phyloP scores from a whole-genome alignment of 1,139 yeast species.

The Eremothecium sinecaudum region DNA sequence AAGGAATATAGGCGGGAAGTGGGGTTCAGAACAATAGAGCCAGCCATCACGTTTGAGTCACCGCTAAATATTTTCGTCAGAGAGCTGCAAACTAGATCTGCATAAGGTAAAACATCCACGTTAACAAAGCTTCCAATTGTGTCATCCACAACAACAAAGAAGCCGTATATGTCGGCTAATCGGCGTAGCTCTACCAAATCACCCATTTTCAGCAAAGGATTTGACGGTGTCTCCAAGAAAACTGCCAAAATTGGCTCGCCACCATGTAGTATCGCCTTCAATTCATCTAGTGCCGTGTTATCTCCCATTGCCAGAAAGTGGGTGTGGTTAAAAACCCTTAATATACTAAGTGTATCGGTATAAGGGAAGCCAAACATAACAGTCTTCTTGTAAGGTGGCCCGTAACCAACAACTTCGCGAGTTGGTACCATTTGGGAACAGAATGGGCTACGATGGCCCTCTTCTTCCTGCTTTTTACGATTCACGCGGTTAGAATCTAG shows the following conservation, averaged over 20 bases:
- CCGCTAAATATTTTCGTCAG: constrained; percentile 90
- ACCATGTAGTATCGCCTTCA: constrained; percentile 49
- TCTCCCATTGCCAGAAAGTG: constrained; percentile 81
- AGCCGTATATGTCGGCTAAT: constrained; percentile 59
- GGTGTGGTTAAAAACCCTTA: constrained; percentile 82
- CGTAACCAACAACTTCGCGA: constrained; percentile 19
- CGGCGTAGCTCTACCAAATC: constrained; percentile 53
- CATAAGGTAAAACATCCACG: constrained; percentile 68
- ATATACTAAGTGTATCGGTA: constrained; percentile 79
- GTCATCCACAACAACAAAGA: constrained; percentile 81
- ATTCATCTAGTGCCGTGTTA: constrained; percentile 53
- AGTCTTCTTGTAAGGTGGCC: constrained; percentile 44
- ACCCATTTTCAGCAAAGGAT: constrained; percentile 81
- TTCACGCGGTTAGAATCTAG: constrained; percentile 26
- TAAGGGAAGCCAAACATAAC: constrained; percentile 94
- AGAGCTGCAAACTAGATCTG: constrained; percentile 80
- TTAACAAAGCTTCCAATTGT: constrained; percentile 88
- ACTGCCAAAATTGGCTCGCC: constrained; percentile 61
- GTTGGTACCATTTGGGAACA: constrained; percentile 10
- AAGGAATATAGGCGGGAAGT: constrained; percentile 42
- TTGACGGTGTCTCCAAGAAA: constrained; percentile 90
- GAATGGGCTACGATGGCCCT: constrained; percentile 11
- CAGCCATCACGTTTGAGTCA: constrained; percentile 93
- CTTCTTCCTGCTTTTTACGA: constrained; percentile 17
- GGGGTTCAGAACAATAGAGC: constrained; percentile 74